Evolutionary conservation across 2,329 filamentous ascomycete genomes (phyloP).

Genomic region (Lithohypha guttulata): DNA sequence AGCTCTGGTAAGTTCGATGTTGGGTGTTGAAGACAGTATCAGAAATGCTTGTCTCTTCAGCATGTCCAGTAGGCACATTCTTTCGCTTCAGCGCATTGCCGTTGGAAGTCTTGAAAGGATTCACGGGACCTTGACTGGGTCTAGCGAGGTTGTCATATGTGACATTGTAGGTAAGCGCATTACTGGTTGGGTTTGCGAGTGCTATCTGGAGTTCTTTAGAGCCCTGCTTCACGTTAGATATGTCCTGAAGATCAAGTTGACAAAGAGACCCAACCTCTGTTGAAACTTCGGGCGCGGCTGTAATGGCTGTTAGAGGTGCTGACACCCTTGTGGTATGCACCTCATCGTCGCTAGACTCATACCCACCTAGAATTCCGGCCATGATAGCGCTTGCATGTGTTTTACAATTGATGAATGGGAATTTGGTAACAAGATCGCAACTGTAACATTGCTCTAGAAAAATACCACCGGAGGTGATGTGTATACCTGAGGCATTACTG

Average conservation of each 20-base stretch:
- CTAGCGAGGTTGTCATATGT: conserved; percentile 63
- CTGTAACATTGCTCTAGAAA: no score
- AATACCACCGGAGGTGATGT: no score
- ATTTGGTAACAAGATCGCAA: no score
- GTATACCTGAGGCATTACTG: no score
- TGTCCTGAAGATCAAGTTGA: not conserved
- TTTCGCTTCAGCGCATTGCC: conserved; percentile 57
- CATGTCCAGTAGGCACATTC: conserved; percentile 73
- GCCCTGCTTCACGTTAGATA: conserved; percentile 34
- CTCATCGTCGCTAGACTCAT: conserved; percentile 40
- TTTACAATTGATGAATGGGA: no score
- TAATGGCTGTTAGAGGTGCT: conserved; percentile 28
- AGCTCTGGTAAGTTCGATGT: conserved; percentile 68
- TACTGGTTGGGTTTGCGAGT: conserved; percentile 42
- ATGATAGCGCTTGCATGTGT: conserved; percentile 23
- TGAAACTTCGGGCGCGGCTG: conserved; percentile 43
- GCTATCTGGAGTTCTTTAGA: conserved; percentile 40
- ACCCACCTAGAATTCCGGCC: conserved; percentile 36
- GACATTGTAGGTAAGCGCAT: conserved; percentile 42
- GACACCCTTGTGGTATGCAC: conserved; percentile 17
- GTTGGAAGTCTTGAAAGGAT: conserved; percentile 60
- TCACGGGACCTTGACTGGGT: conserved; percentile 56
- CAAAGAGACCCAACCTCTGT: conserved; percentile 44
- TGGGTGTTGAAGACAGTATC: conserved; percentile 83
- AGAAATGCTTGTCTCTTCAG: conserved; percentile 78